These are phyloP conservation scores for Pachysandra terminalis DNA, from an alignment of 164 flowering plant genomes.

Conservation along the genomic window DNA sequence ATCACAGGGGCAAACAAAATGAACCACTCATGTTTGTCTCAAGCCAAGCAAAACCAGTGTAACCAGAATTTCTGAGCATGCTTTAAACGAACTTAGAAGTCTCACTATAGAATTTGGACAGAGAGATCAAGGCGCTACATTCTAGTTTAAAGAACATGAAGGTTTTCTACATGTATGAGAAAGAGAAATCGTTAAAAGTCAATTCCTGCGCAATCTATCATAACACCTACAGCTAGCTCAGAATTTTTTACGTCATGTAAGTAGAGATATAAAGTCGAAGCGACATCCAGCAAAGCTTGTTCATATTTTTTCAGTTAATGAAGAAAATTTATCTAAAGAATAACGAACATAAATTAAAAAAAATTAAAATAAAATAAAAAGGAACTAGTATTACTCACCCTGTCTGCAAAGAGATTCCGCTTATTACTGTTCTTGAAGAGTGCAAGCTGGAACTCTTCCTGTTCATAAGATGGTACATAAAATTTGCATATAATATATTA, in stretches of 20 bases:
- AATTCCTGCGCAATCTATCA: neutral
- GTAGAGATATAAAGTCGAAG: neutral
- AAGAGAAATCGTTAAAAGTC: neutral
- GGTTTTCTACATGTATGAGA: neutral
- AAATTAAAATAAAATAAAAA: neutral
- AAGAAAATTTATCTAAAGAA: neutral
- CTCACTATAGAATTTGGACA: neutral
- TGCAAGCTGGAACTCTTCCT: conserved; percentile 85
- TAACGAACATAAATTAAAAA: neutral
- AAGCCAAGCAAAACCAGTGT: neutral
- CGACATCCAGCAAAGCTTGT: neutral
- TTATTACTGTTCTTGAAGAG: conserved; percentile 51
- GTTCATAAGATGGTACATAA: conserved; percentile 12
- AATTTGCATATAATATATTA: neutral
- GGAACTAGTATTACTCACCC: conserved; percentile 34
- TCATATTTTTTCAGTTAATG: conserved; percentile 4
- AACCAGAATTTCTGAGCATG: neutral
- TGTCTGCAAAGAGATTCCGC: conserved; percentile 68
- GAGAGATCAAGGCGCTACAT: neutral
- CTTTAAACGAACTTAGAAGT: neutral
- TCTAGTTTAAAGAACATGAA: neutral
- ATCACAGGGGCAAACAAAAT: neutral
- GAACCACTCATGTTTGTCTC: neutral
- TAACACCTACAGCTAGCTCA: too few species aligned
- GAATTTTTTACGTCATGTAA: too few species aligned